A percentile compares a stretch with the other conserved stretches of the same genome.
Evolutionary conservation across 2,329 filamentous ascomycete genomes (phyloP).

Genomic region (Sporothrix globosa): DNA sequence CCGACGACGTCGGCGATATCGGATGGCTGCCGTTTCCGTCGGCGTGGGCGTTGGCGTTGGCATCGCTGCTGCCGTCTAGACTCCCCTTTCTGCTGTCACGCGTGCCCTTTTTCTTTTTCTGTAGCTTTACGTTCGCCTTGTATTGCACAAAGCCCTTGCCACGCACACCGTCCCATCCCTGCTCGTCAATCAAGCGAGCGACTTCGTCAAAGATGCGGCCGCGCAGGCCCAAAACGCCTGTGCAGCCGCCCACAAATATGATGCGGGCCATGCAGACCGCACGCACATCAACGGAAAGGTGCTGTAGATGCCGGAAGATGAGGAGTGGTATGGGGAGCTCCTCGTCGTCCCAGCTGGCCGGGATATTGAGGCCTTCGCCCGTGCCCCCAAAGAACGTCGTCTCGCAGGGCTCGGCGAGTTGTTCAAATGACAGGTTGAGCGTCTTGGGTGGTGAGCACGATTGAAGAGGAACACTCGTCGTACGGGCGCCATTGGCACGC

Average conservation of each 20-base stretch:
- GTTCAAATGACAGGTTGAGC: slow-evolving; percentile 68
- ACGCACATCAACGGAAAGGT: slow-evolving; percentile 79
- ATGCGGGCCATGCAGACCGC: slow-evolving; percentile 87
- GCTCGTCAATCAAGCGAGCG: slow-evolving; percentile 62
- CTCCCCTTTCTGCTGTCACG: not conserved
- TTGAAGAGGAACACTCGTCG: slow-evolving; percentile 46
- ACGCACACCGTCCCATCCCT: slow-evolving; percentile 77
- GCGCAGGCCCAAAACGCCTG: slow-evolving; percentile 78
- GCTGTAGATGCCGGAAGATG: slow-evolving; percentile 74
- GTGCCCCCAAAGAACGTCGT: slow-evolving; percentile 66
- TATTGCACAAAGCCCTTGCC: slow-evolving; percentile 68
- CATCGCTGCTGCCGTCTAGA: slow-evolving; percentile 38
- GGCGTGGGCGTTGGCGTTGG: slow-evolving; percentile 5
- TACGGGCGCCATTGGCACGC: slow-evolving; percentile 43
- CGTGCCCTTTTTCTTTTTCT: slow-evolving; percentile 31
- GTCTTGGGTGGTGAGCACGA: slow-evolving; percentile 57
- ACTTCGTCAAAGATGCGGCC: slow-evolving; percentile 77
- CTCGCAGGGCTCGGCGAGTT: slow-evolving; percentile 75
- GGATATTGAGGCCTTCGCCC: slow-evolving; percentile 44
- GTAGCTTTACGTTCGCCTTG: slow-evolving; percentile 51
- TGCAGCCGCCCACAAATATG: slow-evolving; percentile 80
- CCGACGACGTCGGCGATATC: slow-evolving; percentile 18
- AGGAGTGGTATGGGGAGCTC: slow-evolving; percentile 78
- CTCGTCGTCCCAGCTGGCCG: slow-evolving; percentile 76
- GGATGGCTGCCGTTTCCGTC: slow-evolving; percentile 19